A percentile compares a stretch with the other conserved stretches of the same genome.
phyloP scores from a whole-genome alignment of 257 asterid genomes.

The Nicotiana undulata region DNA sequence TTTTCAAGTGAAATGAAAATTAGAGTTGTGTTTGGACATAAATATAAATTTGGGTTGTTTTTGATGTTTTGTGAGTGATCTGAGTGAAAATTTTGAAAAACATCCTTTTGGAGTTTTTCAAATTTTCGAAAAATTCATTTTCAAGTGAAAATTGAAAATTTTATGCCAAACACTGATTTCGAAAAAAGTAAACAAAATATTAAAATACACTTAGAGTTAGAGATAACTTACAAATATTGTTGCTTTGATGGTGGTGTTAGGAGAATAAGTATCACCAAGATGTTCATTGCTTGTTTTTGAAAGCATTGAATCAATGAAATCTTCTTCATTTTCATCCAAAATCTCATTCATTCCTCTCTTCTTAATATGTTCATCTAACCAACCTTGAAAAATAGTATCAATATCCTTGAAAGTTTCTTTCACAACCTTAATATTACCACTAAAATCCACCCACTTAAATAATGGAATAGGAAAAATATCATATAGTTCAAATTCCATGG shows the following conservation, averaged over 20 bases:
- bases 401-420: background rate
- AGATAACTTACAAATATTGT: background rate
- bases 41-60: too few species aligned
- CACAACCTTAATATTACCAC: background rate
- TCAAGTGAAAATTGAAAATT: too few species aligned
- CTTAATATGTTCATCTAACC: conserved; percentile 16
- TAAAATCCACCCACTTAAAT: conserved; percentile 11
- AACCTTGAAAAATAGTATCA: conserved; percentile 9
- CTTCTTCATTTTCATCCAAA: background rate
- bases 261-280: background rate
- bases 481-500: background rate
- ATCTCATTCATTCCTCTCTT: background rate
- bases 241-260: background rate
- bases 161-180: too few species aligned
- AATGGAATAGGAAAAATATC: conserved; percentile 8
- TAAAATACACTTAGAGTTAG: too few species aligned
- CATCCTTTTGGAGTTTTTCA: too few species aligned
- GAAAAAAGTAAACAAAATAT: too few species aligned
- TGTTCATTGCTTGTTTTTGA: background rate
- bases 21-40: too few species aligned
- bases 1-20: too few species aligned
- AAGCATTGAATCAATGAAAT: conserved; percentile 16
- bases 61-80: too few species aligned
- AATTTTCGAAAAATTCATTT: too few species aligned
- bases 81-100: too few species aligned